Percentiles rank a stretch among this genome's conserved stretches.
These are phyloP conservation scores for Lichtheimia ornata DNA, from an alignment of 371 early-diverging fungal genomes.

Conservation along the genomic window DNA sequence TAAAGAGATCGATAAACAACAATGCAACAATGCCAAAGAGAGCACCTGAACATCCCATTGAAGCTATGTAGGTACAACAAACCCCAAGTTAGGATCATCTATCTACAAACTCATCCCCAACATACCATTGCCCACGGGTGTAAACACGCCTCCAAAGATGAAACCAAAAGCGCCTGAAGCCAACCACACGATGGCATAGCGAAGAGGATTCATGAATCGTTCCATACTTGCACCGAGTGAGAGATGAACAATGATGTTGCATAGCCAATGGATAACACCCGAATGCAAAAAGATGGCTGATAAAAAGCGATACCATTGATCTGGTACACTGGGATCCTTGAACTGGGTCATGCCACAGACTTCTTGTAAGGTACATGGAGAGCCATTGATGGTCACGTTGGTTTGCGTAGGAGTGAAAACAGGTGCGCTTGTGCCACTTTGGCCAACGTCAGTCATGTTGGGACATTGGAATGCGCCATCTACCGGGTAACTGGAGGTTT, in stretches of 20 bases:
- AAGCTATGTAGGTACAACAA: constrained; percentile 33
- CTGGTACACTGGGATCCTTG: constrained; percentile 29
- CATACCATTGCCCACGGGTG: constrained; percentile 46
- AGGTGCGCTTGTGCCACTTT: constrained; percentile 8
- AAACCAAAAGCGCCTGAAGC: constrained; percentile 73
- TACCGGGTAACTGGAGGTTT: constrained; percentile 27
- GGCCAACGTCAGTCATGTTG: constrained; percentile 9
- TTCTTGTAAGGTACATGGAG: constrained; percentile 51
- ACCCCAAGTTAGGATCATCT: too few relatives aligned
- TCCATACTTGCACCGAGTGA: constrained; percentile 68
- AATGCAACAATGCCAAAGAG: constrained; percentile 75
- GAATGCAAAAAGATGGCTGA: constrained; percentile 77
- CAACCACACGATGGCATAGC: constrained; percentile 69
- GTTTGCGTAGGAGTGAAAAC: constrained; percentile 5
- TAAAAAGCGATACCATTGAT: constrained; percentile 80
- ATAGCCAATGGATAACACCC: constrained; percentile 67
- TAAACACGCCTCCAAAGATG: constrained; percentile 69
- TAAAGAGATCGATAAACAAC: constrained; percentile 67
- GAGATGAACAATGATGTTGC: constrained; percentile 70
- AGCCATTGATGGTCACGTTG: constrained; percentile 23
- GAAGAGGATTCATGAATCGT: constrained; percentile 64
- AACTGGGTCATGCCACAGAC: constrained; percentile 51
- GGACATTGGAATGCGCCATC: constrained; percentile 9
- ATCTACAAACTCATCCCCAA: too few relatives aligned
- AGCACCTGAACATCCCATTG: constrained; percentile 76